Conservation (phyloP, 192 early-diverging fungal genomes). For the Entomortierella lignicola region DNA sequence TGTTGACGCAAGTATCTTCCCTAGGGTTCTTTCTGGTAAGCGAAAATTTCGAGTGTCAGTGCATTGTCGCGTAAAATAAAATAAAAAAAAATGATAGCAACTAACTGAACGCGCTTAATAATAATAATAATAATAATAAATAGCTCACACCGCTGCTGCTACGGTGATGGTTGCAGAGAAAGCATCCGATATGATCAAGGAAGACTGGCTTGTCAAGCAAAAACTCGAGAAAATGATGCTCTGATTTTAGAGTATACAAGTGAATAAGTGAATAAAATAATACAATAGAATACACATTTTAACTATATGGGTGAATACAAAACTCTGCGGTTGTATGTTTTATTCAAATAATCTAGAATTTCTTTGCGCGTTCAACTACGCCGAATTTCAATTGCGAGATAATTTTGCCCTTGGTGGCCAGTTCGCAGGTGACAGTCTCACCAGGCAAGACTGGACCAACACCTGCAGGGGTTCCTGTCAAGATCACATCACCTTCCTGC, state of each 20-base stretch:
- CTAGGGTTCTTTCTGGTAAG: slow-evolving; percentile 25
- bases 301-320: too few species aligned
- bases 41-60: background rate
- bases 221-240: too few species aligned
- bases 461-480: slow-evolving; percentile 92
- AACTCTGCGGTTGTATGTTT: too few species aligned
- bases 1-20: slow-evolving; percentile 28
- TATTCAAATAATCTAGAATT: too few species aligned
- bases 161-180: slow-evolving; percentile 29
- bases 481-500: slow-evolving; percentile 88
- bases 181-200: slow-evolving; percentile 23
- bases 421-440: slow-evolving; percentile 79
- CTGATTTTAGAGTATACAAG: too few species aligned
- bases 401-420: slow-evolving; percentile 60
- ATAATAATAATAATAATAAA: background rate
- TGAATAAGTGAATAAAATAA: too few species aligned
- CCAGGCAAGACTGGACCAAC: slow-evolving; percentile 87
- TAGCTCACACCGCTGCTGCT: slow-evolving; percentile 21
- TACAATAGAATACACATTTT: too few species aligned
- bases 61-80: too few species aligned
- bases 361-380: slow-evolving; percentile 52
- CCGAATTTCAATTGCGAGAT: slow-evolving; percentile 61
- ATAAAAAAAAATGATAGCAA: too few species aligned
- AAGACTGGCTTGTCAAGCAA: too few species aligned
- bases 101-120: too few species aligned